phyloP scores from a whole-genome alignment of 2,329 filamentous ascomycete species.

The Stagonosporopsis vannaccii region DNA sequence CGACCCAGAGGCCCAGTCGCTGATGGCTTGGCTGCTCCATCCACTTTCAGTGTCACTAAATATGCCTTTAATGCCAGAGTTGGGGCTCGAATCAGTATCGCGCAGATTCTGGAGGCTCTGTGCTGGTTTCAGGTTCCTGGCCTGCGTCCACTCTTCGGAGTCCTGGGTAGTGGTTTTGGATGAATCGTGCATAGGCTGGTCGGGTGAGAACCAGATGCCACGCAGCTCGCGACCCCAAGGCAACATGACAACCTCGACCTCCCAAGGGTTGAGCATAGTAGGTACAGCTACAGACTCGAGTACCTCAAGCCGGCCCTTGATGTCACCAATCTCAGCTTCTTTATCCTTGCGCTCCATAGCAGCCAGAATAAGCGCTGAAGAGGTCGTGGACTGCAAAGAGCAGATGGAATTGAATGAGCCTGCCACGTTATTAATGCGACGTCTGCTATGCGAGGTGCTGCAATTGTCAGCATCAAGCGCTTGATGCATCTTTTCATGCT shows the following conservation, averaged over 20 bases:
- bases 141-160: conserved; percentile 58
- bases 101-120: conserved; percentile 13
- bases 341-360: conserved; percentile 50
- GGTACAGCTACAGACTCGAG: conserved; percentile 67
- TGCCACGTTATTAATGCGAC: conserved; percentile 40
- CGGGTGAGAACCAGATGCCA: conserved; percentile 61
- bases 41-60: conserved; percentile 51
- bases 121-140: conserved; percentile 26
- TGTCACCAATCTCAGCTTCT: conserved; percentile 54
- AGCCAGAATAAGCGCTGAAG: conserved; percentile 46
- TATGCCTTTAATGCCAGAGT: conserved; percentile 21
- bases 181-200: conserved; percentile 49
- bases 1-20: conserved; percentile 56
- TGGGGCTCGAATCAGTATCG: conserved; percentile 37
- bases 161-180: conserved; percentile 48
- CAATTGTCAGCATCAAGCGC: conserved; percentile 41
- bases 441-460: conserved; percentile 35
- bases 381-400: conserved; percentile 48
- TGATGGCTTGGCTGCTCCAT: conserved; percentile 58
- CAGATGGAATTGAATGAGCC: conserved; percentile 53
- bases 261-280: conserved; percentile 71
- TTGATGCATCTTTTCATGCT: conserved; percentile 48
- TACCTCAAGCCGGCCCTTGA: conserved; percentile 58
- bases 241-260: conserved; percentile 77
- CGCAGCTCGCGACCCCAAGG: conserved; percentile 68